Percentiles rank a stretch among this genome's conserved stretches.
Evolutionary conservation across 306 rosid species (phyloP).

Genomic region (Cicer chorassanicum): DNA sequence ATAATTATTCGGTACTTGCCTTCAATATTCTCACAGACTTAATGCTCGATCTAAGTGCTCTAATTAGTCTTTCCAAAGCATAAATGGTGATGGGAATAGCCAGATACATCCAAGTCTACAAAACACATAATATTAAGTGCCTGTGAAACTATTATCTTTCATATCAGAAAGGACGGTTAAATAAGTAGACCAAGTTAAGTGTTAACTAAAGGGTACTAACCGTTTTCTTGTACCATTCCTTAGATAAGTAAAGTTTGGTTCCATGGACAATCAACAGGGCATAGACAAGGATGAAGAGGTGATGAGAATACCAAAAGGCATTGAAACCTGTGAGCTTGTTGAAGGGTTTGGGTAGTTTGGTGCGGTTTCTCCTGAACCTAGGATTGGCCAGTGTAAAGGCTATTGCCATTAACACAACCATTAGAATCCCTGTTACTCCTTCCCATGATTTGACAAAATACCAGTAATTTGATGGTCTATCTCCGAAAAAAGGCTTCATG

Average conservation of each 20-base stretch:
- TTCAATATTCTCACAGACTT: conserved; percentile 52
- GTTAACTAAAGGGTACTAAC: conserved; percentile 49
- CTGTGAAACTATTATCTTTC: conserved; percentile 32
- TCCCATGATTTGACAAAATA: conserved; percentile 59
- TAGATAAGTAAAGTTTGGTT: conserved; percentile 55
- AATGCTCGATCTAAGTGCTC: conserved; percentile 61
- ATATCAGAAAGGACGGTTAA: conserved; percentile 5
- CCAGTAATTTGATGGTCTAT: conserved; percentile 58
- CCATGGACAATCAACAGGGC: conserved; percentile 67
- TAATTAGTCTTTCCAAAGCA: conserved; percentile 50
- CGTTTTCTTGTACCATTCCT: conserved; percentile 72
- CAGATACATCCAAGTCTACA: conserved; percentile 64
- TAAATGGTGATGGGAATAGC: conserved; percentile 60
- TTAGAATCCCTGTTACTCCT: conserved; percentile 66
- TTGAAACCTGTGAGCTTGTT: conserved; percentile 68
- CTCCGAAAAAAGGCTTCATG: conserved; percentile 59
- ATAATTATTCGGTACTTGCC: conserved; percentile 39
- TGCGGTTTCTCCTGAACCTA: conserved; percentile 53
- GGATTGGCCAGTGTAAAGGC: conserved; percentile 63
- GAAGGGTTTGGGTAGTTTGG: conserved; percentile 55
- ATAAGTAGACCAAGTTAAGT: conserved; percentile 3
- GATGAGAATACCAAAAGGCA: conserved; percentile 80
- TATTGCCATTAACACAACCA: conserved; percentile 63
- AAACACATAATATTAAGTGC: conserved; percentile 8
- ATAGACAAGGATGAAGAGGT: conserved; percentile 70